Evolutionary conservation across 805 yeast species (phyloP).

Genomic region (Candida insectorum): DNA sequence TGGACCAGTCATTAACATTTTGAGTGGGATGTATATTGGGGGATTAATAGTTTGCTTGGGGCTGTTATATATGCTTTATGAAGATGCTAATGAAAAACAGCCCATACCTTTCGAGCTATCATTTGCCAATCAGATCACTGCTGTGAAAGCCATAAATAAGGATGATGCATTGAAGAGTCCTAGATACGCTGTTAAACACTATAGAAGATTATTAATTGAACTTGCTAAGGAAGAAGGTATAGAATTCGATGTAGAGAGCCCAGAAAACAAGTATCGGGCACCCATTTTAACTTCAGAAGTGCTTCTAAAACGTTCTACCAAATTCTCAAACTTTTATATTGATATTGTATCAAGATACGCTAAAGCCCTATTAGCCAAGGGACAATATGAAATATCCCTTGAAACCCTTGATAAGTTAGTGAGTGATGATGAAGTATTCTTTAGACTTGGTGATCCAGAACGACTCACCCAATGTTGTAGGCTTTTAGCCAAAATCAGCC

Average conservation of each 20-base stretch:
- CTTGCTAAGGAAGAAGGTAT: slow-evolving; percentile 25
- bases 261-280: slow-evolving; percentile 23
- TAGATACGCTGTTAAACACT: slow-evolving; percentile 41
- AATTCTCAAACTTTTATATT: slow-evolving; percentile 39
- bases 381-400: slow-evolving; percentile 29
- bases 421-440: slow-evolving; percentile 34
- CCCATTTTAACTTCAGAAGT: slow-evolving; percentile 31
- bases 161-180: slow-evolving; percentile 43
- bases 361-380: slow-evolving; percentile 39
- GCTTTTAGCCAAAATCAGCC: slow-evolving; percentile 25
- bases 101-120: slow-evolving; percentile 38
- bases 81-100: slow-evolving; percentile 38
- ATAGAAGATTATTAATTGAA: slow-evolving; percentile 33
- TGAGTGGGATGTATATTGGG: slow-evolving; percentile 44
- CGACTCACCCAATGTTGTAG: slow-evolving; percentile 38
- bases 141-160: slow-evolving; percentile 42
- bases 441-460: slow-evolving; percentile 38
- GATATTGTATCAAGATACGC: slow-evolving; percentile 41
- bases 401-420: slow-evolving; percentile 26
- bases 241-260: slow-evolving; percentile 23
- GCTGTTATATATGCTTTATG: slow-evolving; percentile 35
- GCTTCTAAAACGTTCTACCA: slow-evolving; percentile 26
- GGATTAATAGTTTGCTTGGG: slow-evolving; percentile 37
- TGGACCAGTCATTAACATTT: slow-evolving; percentile 31
- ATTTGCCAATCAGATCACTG: slow-evolving; percentile 28